Conservation (phyloP, 202 grass and related monocot species). For the Saccharum hybrid region DNA sequence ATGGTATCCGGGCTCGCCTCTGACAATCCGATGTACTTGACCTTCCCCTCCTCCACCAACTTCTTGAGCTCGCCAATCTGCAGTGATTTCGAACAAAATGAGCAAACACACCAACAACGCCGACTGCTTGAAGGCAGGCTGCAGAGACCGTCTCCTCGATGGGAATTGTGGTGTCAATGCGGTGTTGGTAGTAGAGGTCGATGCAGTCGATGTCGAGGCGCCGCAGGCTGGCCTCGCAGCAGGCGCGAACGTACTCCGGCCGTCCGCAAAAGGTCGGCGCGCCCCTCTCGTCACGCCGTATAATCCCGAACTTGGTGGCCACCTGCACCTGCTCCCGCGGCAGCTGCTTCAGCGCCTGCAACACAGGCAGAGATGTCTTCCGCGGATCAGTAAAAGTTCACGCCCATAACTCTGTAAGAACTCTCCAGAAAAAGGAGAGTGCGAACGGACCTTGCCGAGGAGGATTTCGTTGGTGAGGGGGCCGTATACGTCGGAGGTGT, state of each 20-base stretch:
- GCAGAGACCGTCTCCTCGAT: conserved; percentile 76
- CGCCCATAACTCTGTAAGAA: too few species aligned
- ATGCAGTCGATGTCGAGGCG: conserved; percentile 79
- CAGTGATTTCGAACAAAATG: background rate
- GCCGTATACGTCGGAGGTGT: conserved; percentile 78
- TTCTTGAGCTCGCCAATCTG: conserved; percentile 87
- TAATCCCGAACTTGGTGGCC: conserved; percentile 75
- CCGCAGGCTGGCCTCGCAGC: conserved; percentile 65
- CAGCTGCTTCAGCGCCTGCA: conserved; percentile 73
- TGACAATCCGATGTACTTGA: conserved; percentile 78
- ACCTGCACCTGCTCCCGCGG: conserved; percentile 74
- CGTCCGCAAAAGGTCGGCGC: conserved; percentile 44
- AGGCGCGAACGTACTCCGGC: conserved; percentile 70
- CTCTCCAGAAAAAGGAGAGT: background rate
- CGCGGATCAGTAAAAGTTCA: background rate
- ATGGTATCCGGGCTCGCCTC: conserved; percentile 83
- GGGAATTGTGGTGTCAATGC: conserved; percentile 62
- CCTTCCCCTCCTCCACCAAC: conserved; percentile 75
- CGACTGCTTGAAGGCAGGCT: background rate
- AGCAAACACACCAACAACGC: background rate
- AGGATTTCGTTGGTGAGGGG: conserved; percentile 67
- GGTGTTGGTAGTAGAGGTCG: conserved; percentile 88
- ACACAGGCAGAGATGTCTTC: background rate
- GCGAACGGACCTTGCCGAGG: conserved; percentile 55
- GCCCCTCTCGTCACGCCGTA: conserved; percentile 28